Conservation (phyloP, 306 rosid species). For the Cicer pinnatifidum region DNA sequence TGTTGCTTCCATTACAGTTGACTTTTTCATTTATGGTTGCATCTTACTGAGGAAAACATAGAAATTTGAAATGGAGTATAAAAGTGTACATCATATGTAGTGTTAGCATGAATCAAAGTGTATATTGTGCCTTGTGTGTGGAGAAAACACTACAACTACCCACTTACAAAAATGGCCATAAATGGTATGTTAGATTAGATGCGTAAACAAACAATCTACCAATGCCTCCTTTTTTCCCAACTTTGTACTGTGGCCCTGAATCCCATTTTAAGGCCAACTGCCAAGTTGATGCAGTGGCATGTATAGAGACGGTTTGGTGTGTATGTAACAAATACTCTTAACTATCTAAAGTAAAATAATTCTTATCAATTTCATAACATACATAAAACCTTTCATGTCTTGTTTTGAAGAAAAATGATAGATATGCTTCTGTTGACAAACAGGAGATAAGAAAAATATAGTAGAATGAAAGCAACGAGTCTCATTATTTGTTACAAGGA, state of each 20-base stretch:
- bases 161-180: not conserved
- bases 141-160: constrained; percentile 19
- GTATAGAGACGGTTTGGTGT: not conserved
- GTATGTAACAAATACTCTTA: not conserved
- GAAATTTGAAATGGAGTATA: constrained; percentile 2
- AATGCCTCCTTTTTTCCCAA: not conserved
- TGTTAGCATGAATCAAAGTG: not conserved
- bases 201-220: constrained; percentile 13
- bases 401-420: constrained; percentile 11
- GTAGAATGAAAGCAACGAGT: constrained; percentile 1
- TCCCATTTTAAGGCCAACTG: constrained; percentile 2
- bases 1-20: not conserved
- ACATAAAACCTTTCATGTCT: not conserved
- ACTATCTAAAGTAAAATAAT: not conserved
- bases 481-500: not conserved
- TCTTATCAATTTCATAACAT: constrained; percentile 1
- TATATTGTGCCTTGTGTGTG: constrained; percentile 2
- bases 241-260: constrained; percentile 7
- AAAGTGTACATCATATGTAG: not conserved
- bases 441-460: constrained; percentile 12
- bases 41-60: constrained; percentile 29
- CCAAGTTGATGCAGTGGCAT: not conserved
- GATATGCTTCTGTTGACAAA: constrained; percentile 11
- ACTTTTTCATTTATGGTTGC: constrained; percentile 28
- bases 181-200: constrained; percentile 14